These are phyloP conservation scores for Phytopythium sindhum DNA, from an alignment of 352 stramenopile genomes.

Conservation along the genomic window DNA sequence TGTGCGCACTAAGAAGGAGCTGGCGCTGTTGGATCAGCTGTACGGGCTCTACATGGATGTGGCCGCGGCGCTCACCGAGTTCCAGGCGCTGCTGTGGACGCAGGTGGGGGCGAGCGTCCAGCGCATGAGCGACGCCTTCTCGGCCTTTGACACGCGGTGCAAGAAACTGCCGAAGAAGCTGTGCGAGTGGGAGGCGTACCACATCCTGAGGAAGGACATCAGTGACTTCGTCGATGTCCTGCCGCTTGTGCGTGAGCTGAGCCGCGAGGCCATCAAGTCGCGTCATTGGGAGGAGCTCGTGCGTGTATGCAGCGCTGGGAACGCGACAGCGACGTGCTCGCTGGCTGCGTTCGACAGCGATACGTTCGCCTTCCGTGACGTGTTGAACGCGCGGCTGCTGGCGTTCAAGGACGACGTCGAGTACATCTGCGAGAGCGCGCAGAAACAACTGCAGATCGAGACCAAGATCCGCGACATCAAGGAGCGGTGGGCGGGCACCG, in stretches of 20 bases:
- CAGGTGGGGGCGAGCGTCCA: conserved; percentile 51
- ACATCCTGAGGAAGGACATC: conserved; percentile 73
- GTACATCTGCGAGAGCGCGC: conserved; percentile 87
- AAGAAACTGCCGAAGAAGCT: conserved; percentile 85
- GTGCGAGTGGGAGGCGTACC: conserved; percentile 85
- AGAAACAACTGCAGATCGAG: conserved; percentile 90
- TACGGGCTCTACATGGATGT: conserved; percentile 90
- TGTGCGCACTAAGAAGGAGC: conserved; percentile 85
- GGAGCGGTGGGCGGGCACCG: conserved; percentile 68
- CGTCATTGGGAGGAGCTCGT: conserved; percentile 86
- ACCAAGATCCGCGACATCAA: conserved; percentile 87
- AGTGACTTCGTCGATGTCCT: conserved; percentile 83
- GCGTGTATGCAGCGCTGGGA: conserved; percentile 31
- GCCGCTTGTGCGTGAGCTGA: conserved; percentile 79
- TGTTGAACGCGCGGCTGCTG: conserved; percentile 77
- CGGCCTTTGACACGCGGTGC: conserved; percentile 59
- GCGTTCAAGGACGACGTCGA: conserved; percentile 80
- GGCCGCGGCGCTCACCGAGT: conserved; percentile 67
- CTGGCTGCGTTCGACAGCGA: conserved; percentile 71
- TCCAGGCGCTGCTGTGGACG: conserved; percentile 53
- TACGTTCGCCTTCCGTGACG: conserved; percentile 68
- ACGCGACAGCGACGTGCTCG: background rate
- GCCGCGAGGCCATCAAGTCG: conserved; percentile 80
- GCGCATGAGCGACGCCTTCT: conserved; percentile 64
- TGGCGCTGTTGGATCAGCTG: conserved; percentile 81